Conservation (phyloP, 352 stramenopile genomes). For the Phytopythium sindhum region DNA sequence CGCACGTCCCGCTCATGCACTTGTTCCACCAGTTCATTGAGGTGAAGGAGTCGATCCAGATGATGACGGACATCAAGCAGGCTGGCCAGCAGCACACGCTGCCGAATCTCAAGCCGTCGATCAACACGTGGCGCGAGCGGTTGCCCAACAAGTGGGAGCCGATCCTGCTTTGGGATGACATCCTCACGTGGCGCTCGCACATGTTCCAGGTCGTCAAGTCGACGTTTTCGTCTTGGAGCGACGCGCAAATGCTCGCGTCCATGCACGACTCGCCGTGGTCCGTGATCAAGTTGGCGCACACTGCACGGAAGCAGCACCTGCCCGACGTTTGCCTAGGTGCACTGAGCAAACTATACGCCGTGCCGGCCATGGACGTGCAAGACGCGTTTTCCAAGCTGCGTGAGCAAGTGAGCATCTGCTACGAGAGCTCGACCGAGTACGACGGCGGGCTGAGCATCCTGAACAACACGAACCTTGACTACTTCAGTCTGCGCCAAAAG, state of each 20-base stretch:
- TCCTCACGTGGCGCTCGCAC: conserved; percentile 91
- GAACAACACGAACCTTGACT: conserved; percentile 93
- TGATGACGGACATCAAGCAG: conserved; percentile 87
- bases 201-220: conserved; percentile 91
- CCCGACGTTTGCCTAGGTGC: conserved; percentile 84
- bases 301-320: conserved; percentile 87
- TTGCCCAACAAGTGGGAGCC: conserved; percentile 93
- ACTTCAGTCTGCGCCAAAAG: conserved; percentile 91
- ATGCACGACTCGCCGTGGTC: conserved; percentile 94
- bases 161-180: conserved; percentile 91
- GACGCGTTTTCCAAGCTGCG: conserved; percentile 92
- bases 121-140: conserved; percentile 92
- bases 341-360: conserved; percentile 83
- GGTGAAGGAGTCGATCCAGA: conserved; percentile 90
- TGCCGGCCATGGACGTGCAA: conserved; percentile 91
- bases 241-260: conserved; percentile 84
- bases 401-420: conserved; percentile 92
- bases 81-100: conserved; percentile 75
- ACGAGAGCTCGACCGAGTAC: conserved; percentile 86
- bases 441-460: conserved; percentile 88
- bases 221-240: conserved; percentile 79
- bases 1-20: conserved; percentile 84
- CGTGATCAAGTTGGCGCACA: conserved; percentile 89
- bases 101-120: conserved; percentile 88
- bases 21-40: conserved; percentile 92